Evolutionary conservation across 805 yeast genomes (phyloP), one percentile per base, ranked within the genome.

Genomic region (Candida methanosorbosa): DNA sequence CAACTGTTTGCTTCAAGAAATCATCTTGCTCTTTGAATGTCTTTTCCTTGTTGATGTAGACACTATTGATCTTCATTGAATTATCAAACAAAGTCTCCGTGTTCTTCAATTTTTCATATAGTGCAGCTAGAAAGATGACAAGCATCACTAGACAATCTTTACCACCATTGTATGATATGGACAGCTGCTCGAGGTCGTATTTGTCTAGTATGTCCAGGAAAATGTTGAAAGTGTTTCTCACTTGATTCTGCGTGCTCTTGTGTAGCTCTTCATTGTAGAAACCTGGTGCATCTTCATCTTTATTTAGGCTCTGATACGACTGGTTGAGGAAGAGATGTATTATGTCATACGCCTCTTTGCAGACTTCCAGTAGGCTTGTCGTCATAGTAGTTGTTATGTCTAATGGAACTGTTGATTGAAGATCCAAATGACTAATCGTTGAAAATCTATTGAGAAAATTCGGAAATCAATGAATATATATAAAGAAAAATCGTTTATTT

Each of bases 141-240:
- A 92, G 67, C 81, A 90, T 76, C 22, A 88, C 97, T 31, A 88
- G 72, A 49, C 97, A 92, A 59, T 92, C 98, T 52, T 92, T 92
- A 2, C 98, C 98, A 9, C 98, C 98, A 53, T 92, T 92, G 56
- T 81, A 92, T 2, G 95, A 82, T 12, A 92, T 66, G 0, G 97
- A 81, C 4, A 83, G 58, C 38, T 81, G 78, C 11, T 66, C 61
- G 12, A 61, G 35, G 2, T 42, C 37, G 38, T 49, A 53, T 18
- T 36, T 30, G 0, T 49, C 39, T 5, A 59, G 38, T 3, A 46
- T 41, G 9, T 42, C 38, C 13, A 34, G 12, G 31, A 47, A 44
- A 13, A 52, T 39, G 1, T 35, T 24, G 18, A 48, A 39, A 0
- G 60, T 37, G 14, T 40, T 29, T 14, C 37, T 23, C 7, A 56